Evolutionary conservation across 2,329 filamentous ascomycete species (phyloP).

Genomic region (Hypoxylon sp.): DNA sequence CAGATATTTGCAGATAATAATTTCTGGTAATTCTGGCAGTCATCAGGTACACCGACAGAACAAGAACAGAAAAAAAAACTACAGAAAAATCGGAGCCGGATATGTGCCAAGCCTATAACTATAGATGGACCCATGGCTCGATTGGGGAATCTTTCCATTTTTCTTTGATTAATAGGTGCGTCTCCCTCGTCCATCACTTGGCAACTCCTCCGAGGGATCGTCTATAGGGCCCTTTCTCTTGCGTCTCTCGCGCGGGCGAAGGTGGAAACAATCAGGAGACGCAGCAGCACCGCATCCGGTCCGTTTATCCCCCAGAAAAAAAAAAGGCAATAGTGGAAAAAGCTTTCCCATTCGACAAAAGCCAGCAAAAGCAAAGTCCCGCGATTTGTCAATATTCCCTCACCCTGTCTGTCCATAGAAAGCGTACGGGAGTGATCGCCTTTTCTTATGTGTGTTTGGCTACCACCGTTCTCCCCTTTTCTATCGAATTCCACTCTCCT

Average conservation of each 20-base stretch:
- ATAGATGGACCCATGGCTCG: slow-evolving; percentile 25
- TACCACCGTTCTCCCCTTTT: slow-evolving; percentile 30
- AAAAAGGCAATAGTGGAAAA: no score
- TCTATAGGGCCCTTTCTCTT: slow-evolving; percentile 22
- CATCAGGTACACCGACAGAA: slow-evolving; percentile 29
- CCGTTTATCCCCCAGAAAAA: slow-evolving; percentile 37
- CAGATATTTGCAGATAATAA: slow-evolving; percentile 10
- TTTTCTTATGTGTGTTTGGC: slow-evolving; percentile 19
- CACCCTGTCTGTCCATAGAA: slow-evolving; percentile 21
- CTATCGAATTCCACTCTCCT: slow-evolving; percentile 33
- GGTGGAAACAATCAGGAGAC: slow-evolving; percentile 30
- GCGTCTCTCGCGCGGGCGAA: slow-evolving; percentile 26
- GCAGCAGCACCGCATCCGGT: slow-evolving; percentile 29
- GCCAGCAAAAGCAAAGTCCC: slow-evolving; percentile 19
- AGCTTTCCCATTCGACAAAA: no score
- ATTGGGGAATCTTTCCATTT: slow-evolving; percentile 30
- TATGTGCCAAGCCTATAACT: slow-evolving; percentile 33
- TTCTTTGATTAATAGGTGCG: slow-evolving; percentile 33
- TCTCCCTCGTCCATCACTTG: slow-evolving; percentile 23
- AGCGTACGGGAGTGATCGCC: slow-evolving; percentile 31
- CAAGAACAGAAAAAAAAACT: neutral
- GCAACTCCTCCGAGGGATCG: slow-evolving; percentile 26
- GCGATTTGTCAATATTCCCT: slow-evolving; percentile 36
- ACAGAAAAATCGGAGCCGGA: slow-evolving; percentile 27
- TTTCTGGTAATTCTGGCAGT: slow-evolving; percentile 10